Percentiles rank a stretch among this genome's conserved stretches.
Conservation (phyloP, 306 rosid genomes). For the Gillenia trifoliata region DNA sequence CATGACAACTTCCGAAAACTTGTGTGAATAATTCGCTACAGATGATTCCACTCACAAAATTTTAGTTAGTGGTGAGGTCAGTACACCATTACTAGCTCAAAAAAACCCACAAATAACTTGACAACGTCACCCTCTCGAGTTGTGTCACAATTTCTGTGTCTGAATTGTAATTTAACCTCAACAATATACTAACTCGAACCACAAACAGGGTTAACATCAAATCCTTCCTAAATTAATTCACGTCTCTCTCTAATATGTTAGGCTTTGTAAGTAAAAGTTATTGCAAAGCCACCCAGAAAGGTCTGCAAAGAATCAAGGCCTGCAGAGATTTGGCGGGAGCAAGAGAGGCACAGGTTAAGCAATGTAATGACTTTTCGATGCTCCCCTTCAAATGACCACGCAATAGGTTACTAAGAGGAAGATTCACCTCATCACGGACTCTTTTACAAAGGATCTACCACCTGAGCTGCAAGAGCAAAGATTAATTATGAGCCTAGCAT, state of each 20-base stretch:
- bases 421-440: constrained; percentile 87
- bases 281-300: constrained; percentile 14
- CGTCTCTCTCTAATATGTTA: constrained; percentile 19
- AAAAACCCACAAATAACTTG: neutral
- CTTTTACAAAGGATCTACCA: constrained; percentile 83
- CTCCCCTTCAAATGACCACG: neutral
- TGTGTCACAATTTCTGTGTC: neutral
- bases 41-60: neutral
- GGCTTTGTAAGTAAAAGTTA: constrained; percentile 35
- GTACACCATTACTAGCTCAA: neutral
- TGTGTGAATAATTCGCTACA: neutral
- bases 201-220: constrained; percentile 29
- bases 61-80: neutral
- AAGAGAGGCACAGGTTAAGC: constrained; percentile 11
- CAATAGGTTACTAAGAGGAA: neutral
- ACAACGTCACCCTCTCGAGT: neutral
- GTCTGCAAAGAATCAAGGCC: constrained; percentile 22
- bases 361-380: constrained; percentile 1
- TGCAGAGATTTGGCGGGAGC: constrained; percentile 15
- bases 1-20: constrained; percentile 1
- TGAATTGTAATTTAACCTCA: constrained; percentile 16
- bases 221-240: constrained; percentile 30
- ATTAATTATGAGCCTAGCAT: constrained; percentile 16
- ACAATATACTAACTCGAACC: constrained; percentile 16
- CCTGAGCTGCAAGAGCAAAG: constrained; percentile 69